Base-by-base conservation (phyloP, 495 filamentous ascomycete genomes). In the Aspergillus funiculosus region DNA sequence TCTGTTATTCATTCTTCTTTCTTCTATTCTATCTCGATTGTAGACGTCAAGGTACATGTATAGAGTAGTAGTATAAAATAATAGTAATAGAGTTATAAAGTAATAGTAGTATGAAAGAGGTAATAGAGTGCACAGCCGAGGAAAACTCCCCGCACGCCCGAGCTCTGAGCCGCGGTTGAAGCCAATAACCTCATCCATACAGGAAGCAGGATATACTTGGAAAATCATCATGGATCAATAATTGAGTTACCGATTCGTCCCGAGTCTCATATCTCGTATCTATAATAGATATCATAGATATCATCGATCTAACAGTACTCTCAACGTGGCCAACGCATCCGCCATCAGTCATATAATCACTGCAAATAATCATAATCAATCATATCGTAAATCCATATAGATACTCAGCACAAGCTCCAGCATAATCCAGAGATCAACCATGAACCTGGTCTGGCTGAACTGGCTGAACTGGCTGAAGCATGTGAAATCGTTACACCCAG, bases 131-230 rank as follows among this genome's bases (percentile, higher is more conserved):
- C 34, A 38, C 30, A 36, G 24, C 20, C 18, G 39, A 39, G 22
- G 40, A 32, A 27, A 51, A 44, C 47, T 52, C 53, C 49, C 53
- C 53, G 49, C 49, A 56, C 20, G 36, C 46, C 53, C 53, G 53
- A 56, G 19, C 27, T 39, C 47, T 21, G 30, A 48, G 34, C 53
- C 53, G 53, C 53, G 53, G 52, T 45, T 50, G 26, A n/a, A 14
- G 21, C 17, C n/a, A 17, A 17, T 27, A 11, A 18, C 35, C 34
- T 14, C 9, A 32, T 28, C 10, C 26, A 30, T 13, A n/a, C n/a
- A n/a, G 19, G 30, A 36, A 11, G 13, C 37, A 21, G 10, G 37
- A 24, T 39, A 13, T n/a, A 34, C 3, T 4, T 5, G 4, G 14
- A 34, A 4, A 17, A 17, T 4, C 30, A 14, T 4, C n/a, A 11